These are phyloP conservation scores for Hymenoscyphus salicellus DNA, from an alignment of 2,329 filamentous ascomycete species.

Conservation along the genomic window DNA sequence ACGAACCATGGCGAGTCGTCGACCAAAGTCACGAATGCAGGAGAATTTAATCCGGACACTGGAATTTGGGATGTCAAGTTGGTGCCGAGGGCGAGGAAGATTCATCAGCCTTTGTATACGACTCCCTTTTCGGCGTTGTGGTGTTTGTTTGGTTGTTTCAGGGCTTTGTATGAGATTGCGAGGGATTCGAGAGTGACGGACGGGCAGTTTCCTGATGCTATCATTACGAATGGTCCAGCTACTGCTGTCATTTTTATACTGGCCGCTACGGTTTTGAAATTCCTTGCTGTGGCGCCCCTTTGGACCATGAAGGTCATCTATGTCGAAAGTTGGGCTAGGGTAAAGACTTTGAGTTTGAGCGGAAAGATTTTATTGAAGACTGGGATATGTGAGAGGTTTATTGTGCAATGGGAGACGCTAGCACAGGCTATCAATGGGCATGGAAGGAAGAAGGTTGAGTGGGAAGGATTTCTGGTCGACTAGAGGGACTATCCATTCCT, in stretches of 20 bases:
- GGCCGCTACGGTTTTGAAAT: conserved; percentile 51
- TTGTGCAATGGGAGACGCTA: conserved; percentile 73
- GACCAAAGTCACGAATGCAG: conserved; percentile 16
- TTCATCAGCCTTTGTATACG: conserved; percentile 77
- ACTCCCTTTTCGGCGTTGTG: conserved; percentile 66
- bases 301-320: conserved; percentile 73
- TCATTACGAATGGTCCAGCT: conserved; percentile 85
- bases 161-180: conserved; percentile 45
- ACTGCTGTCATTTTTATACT: conserved; percentile 76
- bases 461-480: conserved; percentile 35
- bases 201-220: conserved; percentile 62
- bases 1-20: conserved; percentile 20
- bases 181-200: conserved; percentile 33
- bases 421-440: conserved; percentile 28
- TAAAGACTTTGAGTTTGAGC: conserved; percentile 77
- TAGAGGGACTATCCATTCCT: conserved; percentile 14
- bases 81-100: conserved; percentile 72
- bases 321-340: conserved; percentile 88
- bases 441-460: conserved; percentile 29
- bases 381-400: conserved; percentile 68
- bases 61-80: conserved; percentile 47
- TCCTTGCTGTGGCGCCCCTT: conserved; percentile 48
- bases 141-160: conserved; percentile 63
- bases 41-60: conserved; percentile 19
- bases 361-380: conserved; percentile 68